Conservation (phyloP, 495 filamentous ascomycete genomes). For the Xylaria intraflava region DNA sequence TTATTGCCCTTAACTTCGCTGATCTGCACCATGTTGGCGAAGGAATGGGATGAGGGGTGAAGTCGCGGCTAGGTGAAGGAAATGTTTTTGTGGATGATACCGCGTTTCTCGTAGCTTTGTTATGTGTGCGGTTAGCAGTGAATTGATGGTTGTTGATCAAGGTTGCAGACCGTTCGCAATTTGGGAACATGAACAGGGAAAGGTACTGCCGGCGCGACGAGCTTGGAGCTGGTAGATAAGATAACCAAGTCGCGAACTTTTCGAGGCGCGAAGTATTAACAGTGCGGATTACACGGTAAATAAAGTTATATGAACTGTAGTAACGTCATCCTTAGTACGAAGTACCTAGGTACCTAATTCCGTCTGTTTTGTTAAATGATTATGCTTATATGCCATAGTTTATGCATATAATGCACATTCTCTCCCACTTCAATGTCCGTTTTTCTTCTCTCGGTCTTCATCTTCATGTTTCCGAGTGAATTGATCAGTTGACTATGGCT, state of each 20-base stretch:
- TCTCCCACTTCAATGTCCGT: too few relatives aligned
- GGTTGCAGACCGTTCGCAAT: not conserved
- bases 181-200: not conserved
- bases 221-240: conserved; percentile 12
- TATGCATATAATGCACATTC: too few relatives aligned
- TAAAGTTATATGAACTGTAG: not conserved
- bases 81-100: too few relatives aligned
- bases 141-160: not conserved
- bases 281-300: conserved; percentile 6
- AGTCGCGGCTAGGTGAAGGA: not conserved
- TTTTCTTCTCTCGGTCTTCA: too few relatives aligned
- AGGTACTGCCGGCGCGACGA: not conserved
- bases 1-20: conserved; percentile 92
- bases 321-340: not conserved
- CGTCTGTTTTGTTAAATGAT: too few relatives aligned
- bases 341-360: too few relatives aligned
- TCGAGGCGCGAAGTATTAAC: conserved; percentile 21
- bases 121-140: not conserved
- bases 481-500: too few relatives aligned
- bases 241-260: conserved; percentile 26
- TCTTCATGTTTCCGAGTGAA: too few relatives aligned
- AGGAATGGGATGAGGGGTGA: conserved; percentile 8
- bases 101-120: too few relatives aligned
- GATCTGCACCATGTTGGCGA: conserved; percentile 74
- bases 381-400: too few relatives aligned